Evolutionary conservation across 176 grass and related monocot genomes (phyloP), one percentile per base, ranked within the genome.

Genomic region (Aechmea fasciata): DNA sequence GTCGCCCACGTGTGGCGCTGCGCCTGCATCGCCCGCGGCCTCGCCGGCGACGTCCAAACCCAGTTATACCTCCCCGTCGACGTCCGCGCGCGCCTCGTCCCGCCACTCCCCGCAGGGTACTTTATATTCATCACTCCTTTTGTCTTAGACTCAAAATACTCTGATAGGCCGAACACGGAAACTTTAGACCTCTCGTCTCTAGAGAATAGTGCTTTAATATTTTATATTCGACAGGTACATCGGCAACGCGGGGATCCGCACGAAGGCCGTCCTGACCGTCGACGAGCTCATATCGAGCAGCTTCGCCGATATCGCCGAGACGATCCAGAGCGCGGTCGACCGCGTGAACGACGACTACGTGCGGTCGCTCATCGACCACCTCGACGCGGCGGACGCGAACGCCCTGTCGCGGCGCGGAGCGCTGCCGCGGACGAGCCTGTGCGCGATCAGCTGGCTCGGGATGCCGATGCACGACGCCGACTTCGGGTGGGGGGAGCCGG

Each of bases 381-480:
- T 76, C 3, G 74, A 57, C 8, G 9, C 22, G 47, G 62, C 13
- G 15, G 54, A 57, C 54, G 7, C 18, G 54, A 17, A 13, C 12
- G 7, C 3, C 5, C 54, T 57, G 52, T 22, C 70, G 28, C 26
- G 47, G 14, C 13, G 51, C 25, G 28, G 12, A 7, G 51, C 4
- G 15, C 28, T 81, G 83, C 83, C 79, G 47, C 70, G 83, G 79
- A 73, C 87, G 6, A 78, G 81, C 62, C 77, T 90, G 0, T 77
- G 70, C 70, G 69, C 84, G 13, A 81, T 83, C 20, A 96, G 91
- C 74, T 96, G 87, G 91, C 78, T 87, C 3, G 82, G 77, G 13
- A 52, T 88, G 75, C 85, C 87, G 47, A 83, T 96, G 57, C 47
- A 88, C 78, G 91, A 88, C 69, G 85, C 85, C 6, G 79, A 96